These are phyloP conservation scores for Trametes sp. DNA, from an alignment of 1,284 basidiomycete genomes.

Conservation along the genomic window DNA sequence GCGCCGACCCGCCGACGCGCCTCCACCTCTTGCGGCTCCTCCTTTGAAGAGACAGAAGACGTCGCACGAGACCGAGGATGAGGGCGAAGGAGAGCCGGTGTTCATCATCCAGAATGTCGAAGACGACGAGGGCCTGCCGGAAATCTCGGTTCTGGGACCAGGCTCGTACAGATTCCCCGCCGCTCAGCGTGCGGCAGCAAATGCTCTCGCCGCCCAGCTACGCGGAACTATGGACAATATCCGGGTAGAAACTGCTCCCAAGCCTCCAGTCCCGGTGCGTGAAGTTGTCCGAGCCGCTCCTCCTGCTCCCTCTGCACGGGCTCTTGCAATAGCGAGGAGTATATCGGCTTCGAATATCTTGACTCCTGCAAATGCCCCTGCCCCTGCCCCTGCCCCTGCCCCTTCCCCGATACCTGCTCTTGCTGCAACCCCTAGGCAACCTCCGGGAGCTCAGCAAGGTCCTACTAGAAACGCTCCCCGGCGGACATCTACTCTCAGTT, in stretches of 20 bases:
- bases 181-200: conserved; percentile 18
- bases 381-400: background rate
- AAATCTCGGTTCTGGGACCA: conserved; percentile 56
- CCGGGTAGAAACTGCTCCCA: background rate
- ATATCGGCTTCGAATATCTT: background rate
- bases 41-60: conserved; percentile 26
- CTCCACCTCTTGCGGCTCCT: conserved; percentile 10
- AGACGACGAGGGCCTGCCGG: conserved; percentile 62
- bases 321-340: conserved; percentile 5
- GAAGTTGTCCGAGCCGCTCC: background rate
- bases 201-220: conserved; percentile 24
- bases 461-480: background rate
- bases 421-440: background rate
- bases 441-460: background rate
- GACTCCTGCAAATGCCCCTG: background rate
- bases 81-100: background rate
- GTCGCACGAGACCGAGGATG: conserved; percentile 22
- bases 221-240: background rate
- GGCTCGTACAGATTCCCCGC: conserved; percentile 45
- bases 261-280: conserved; percentile 3
- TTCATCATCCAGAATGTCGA: conserved; percentile 32
- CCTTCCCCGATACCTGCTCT: background rate
- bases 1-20: conserved; percentile 31
- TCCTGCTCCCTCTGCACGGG: background rate
- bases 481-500: conserved; percentile 12